Evolutionary conservation across 306 rosid species (phyloP), one percentile per base, ranked within the genome.

Genomic region (Notholithocarpus densiflorus): DNA sequence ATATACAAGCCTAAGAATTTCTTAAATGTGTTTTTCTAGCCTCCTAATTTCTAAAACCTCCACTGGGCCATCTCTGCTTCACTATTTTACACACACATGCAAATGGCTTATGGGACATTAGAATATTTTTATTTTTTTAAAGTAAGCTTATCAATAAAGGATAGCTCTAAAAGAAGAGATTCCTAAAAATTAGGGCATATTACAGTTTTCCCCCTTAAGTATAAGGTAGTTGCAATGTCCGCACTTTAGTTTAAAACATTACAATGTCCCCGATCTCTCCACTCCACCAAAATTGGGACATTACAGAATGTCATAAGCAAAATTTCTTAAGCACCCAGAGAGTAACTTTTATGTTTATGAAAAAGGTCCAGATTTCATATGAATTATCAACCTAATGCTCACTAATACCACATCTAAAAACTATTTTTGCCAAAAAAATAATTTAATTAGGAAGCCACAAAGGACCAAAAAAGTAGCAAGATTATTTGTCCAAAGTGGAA

Each of bases 341-440:
- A 34, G 48, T 32, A 19, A 66, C 26, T 34, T 32, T 32, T 34
- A 48, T 66, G 52, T 31, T 66, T 66, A 31, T 32, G 26, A 34
- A 66, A 19, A 14, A 66, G 19, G n/a, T 32, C 15, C 26, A 32
- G 72, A 68, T 68, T 68, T 19, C 14, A 68, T 19, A 68, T 34
- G 24, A 68, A 68, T 19, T 32, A 68, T 68, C 72, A 68, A 32
- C 72, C 72, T 34, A n/a, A 34, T 68, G 72, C 52, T 68, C 37
- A 13, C 72, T 32, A 34, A 68, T 68, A 32, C 72, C 2, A 34
- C 34, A 66, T 29, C 45, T 17, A n/a, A 23, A 62, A 26, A 27
- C 17, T 27, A 8, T 20, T 27, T 62, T 26, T 62, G 17, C 15
- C 52, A 21, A 59, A 34, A 15, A 34, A 37, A n/a, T 7, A 32